These are phyloP conservation scores for Solanum verrucosum DNA, from an alignment of 257 asterid genomes.

Conservation along the genomic window DNA sequence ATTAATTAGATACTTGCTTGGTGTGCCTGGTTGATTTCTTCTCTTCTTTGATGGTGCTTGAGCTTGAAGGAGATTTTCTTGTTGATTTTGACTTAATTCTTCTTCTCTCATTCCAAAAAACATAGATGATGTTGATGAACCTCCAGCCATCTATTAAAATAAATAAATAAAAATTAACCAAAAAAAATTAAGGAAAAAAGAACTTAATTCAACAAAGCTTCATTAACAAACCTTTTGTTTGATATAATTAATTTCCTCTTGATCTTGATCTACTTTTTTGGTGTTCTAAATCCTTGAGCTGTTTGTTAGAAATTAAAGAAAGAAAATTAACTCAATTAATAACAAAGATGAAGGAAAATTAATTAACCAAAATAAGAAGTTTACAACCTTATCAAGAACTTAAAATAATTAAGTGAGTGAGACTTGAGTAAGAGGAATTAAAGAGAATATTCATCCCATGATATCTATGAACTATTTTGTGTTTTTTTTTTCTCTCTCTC, in stretches of 20 bases:
- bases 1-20: constrained; percentile 47
- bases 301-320: neutral
- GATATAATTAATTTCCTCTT: neutral
- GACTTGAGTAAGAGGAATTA: neutral
- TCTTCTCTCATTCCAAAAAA: neutral
- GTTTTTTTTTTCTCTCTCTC: neutral
- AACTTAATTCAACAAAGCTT: neutral
- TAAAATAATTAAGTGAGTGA: neutral
- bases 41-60: constrained; percentile 27
- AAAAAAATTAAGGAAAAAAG: neutral
- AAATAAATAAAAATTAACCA: neutral
- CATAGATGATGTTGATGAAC: neutral
- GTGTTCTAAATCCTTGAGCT: neutral
- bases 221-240: neutral
- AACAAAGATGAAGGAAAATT: neutral
- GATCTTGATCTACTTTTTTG: neutral
- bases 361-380: neutral
- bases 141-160: neutral
- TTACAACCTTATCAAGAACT: neutral
- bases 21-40: constrained; percentile 73
- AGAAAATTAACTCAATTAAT: neutral
- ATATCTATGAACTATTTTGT: neutral
- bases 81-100: neutral
- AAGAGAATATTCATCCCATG: neutral
- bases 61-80: constrained; percentile 31